Evolutionary conservation across 768 basidiomycete genomes (phyloP).

Genomic region (Tulasnella sp.): DNA sequence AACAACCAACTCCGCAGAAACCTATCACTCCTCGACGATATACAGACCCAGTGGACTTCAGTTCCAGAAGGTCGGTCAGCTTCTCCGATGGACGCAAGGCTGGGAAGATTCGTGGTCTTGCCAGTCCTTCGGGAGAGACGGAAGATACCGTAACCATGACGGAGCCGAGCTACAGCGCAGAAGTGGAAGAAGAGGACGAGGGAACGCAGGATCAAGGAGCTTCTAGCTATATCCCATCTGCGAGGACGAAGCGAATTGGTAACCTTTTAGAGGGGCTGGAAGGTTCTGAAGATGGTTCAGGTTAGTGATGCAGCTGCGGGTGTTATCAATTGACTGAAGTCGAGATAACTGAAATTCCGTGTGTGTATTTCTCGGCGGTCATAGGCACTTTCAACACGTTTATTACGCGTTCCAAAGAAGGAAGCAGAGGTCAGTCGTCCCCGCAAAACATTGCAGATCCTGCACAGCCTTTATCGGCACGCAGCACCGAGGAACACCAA

Average conservation of each 20-base stretch:
- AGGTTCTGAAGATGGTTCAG: slow-evolving; percentile 34
- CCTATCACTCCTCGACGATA: background rate
- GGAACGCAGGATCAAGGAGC: slow-evolving; percentile 3
- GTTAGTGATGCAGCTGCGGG: slow-evolving; percentile 32
- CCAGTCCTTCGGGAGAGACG: slow-evolving; percentile 23
- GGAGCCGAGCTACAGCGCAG: slow-evolving; percentile 21
- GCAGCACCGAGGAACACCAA: background rate
- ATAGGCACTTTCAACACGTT: background rate
- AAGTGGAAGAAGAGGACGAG: slow-evolving; percentile 22
- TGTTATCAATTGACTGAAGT: background rate
- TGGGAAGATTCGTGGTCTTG: slow-evolving; percentile 70
- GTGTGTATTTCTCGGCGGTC: no score
- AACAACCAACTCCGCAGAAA: slow-evolving; percentile 9
- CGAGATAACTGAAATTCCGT: no score
- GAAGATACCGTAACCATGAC: slow-evolving; percentile 16
- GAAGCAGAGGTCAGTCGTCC: slow-evolving; percentile 36
- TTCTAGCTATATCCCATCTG: slow-evolving; percentile 40
- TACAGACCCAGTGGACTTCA: slow-evolving; percentile 7
- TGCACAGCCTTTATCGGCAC: no score
- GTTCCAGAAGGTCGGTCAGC: slow-evolving; percentile 77
- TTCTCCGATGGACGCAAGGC: slow-evolving; percentile 91
- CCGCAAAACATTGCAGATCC: slow-evolving; percentile 27
- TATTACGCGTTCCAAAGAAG: slow-evolving; percentile 24
- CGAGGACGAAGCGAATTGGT: slow-evolving; percentile 67
- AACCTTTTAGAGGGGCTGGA: slow-evolving; percentile 64